Evolutionary conservation across 2,329 filamentous ascomycete genomes (phyloP), one percentile per base, ranked within the genome.

Genomic region (Aspergillus floridensis): DNA sequence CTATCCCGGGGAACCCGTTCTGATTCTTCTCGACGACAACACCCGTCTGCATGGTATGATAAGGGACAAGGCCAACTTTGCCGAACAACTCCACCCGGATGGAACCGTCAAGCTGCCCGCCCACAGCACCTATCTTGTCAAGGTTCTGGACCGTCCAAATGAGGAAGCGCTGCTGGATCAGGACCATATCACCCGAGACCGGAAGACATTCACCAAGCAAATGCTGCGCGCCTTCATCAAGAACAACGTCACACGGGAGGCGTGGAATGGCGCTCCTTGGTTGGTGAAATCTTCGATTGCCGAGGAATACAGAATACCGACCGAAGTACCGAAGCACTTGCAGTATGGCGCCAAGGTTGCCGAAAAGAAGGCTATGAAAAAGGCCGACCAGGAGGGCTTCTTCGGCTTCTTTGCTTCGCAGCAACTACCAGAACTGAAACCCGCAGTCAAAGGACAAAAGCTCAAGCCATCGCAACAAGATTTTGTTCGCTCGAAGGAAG

Each of bases 191-290:
- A 88, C 86, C 63, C 89, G 95, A 63, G 93, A 97, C 72, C 87
- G 92, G 55, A 96, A 93, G 68, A 85, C 91, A 50, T 99, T 98
- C 72, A 97, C 93, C 29, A 98, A 99, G 77, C 88, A 93, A 52
- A 93, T 97, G 74, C 81, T 99, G 46, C 88, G 93, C 35, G 92
- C 92, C 5, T 99, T 97, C 66, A 91, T 99, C 64, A 96, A 96
- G 73, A 93, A 96, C 75, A 95, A 92, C 0, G 89, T 97, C n/a
- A 89, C 88, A 2, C 83, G 93, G 62, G 95, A 98, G 70, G 86
- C 92, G 4, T 98, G 93, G 92, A 93, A 88, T 61, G 93, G 93
- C n/a, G 95, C 95, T 0, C 93, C 95, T 0, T 99, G 95, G 95
- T 80, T 96, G 57, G 93, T 98, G 19, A 97, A 96, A 77, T 84